phyloP scores from a whole-genome alignment of 2,329 filamentous ascomycete genomes.

The Phialophora tarda region DNA sequence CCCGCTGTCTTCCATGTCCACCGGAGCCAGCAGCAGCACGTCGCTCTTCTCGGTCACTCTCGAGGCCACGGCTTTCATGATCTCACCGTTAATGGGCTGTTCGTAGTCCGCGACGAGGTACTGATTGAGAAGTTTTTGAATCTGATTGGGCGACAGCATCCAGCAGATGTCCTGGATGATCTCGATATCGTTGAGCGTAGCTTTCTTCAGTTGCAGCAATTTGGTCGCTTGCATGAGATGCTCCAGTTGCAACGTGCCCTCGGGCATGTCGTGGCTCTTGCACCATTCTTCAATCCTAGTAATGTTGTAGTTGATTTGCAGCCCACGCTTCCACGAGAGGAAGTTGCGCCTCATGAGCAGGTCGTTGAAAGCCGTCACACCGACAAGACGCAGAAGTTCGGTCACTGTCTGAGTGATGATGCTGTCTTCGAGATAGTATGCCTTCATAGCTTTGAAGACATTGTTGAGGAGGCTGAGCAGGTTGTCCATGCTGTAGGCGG shows the following conservation, averaged over 20 bases:
- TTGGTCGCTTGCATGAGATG: conserved; percentile 99
- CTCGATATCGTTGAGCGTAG: conserved; percentile 97
- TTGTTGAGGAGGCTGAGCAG: conserved; percentile 93
- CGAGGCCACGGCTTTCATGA: conserved; percentile 99
- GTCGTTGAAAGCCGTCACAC: conserved; percentile 98
- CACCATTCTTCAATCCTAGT: conserved; percentile 99
- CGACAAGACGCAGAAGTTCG: conserved; percentile 88
- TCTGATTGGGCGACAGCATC: conserved; percentile 96
- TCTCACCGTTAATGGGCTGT: conserved; percentile 98
- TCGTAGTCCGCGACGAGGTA: conserved; percentile 99
- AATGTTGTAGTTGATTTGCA: conserved; percentile 99
- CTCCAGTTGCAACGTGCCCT: conserved; percentile 95
- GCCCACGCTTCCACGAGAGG: conserved; percentile 97
- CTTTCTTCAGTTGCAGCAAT: conserved; percentile 97
- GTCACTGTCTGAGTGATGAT: conserved; percentile 97
- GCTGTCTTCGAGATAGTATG: conserved; percentile 93
- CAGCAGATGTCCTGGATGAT: conserved; percentile 99
- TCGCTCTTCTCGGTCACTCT: conserved; percentile 98
- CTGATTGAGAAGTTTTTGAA: conserved; percentile 97
- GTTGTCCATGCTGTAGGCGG: conserved; percentile 99
- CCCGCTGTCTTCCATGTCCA: conserved; percentile 98
- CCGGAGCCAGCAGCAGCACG: conserved; percentile 86
- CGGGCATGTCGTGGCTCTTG: conserved; percentile 99
- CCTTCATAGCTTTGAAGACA: conserved; percentile 98
- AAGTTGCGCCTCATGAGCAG: conserved; percentile 97